Evolutionary conservation across 1,284 basidiomycete genomes (phyloP).

Genomic region (Vanrija sp.): DNA sequence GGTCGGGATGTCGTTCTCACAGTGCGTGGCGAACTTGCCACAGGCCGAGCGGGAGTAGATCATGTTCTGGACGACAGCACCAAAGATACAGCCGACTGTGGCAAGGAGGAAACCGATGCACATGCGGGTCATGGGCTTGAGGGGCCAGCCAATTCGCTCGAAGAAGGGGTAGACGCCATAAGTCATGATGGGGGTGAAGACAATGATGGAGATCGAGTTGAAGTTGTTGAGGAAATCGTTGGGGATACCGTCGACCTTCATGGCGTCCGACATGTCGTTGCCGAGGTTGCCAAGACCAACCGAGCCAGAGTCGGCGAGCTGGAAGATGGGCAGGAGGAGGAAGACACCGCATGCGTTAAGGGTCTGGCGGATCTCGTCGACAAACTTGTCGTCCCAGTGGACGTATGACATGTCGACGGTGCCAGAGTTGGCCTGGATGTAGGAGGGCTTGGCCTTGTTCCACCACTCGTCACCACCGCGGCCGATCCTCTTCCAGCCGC

Average conservation of each 20-base stretch:
- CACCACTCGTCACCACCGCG: slow-evolving; percentile 48
- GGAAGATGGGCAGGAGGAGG: slow-evolving; percentile 52
- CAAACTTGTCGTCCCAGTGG: slow-evolving; percentile 53
- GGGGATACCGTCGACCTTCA: slow-evolving; percentile 50
- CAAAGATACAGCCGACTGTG: slow-evolving; percentile 48
- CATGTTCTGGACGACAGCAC: slow-evolving; percentile 51
- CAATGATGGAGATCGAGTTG: slow-evolving; percentile 51
- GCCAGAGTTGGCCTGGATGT: slow-evolving; percentile 35
- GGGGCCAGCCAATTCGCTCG: slow-evolving; percentile 39
- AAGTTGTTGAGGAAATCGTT: slow-evolving; percentile 53
- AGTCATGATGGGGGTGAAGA: slow-evolving; percentile 51
- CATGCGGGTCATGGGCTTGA: slow-evolving; percentile 38
- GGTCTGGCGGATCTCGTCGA: slow-evolving; percentile 51
- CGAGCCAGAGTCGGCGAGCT: slow-evolving; percentile 41
- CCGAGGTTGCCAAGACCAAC: slow-evolving; percentile 47
- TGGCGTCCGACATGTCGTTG: slow-evolving; percentile 47
- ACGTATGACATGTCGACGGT: slow-evolving; percentile 38
- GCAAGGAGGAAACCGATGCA: slow-evolving; percentile 42
- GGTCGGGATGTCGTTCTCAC: slow-evolving; percentile 14
- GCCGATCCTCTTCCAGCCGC: slow-evolving; percentile 27
- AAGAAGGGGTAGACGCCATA: slow-evolving; percentile 51
- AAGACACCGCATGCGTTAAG: slow-evolving; percentile 52
- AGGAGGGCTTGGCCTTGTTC: slow-evolving; percentile 49
- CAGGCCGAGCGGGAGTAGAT: slow-evolving; percentile 52
- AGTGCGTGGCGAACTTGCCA: slow-evolving; percentile 47